phyloP scores from a whole-genome alignment of 208 protist genomes.

The Naegleria fowleri region DNA sequence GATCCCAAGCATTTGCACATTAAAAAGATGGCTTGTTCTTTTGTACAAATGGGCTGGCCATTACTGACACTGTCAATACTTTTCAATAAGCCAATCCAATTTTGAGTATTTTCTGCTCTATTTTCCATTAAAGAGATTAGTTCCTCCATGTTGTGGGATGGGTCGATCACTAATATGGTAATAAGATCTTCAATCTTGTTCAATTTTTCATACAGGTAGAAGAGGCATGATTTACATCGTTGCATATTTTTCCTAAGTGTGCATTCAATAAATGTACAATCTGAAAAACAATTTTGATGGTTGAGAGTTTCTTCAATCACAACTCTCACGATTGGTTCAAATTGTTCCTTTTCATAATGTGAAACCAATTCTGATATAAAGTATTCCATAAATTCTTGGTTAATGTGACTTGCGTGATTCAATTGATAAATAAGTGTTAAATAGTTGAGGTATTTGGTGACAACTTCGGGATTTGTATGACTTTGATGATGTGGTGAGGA shows the following conservation, averaged over 20 bases:
- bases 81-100: neutral
- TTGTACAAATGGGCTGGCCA: neutral
- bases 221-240: neutral
- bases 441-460: neutral
- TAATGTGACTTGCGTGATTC: neutral
- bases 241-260: neutral
- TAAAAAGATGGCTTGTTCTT: neutral
- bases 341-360: neutral
- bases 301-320: neutral
- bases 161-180: neutral
- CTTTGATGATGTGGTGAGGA: no score
- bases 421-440: neutral
- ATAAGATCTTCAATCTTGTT: neutral
- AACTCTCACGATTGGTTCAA: neutral
- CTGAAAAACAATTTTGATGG: neutral
- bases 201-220: neutral
- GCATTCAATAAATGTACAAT: neutral
- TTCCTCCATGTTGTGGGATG: neutral
- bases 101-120: neutral
- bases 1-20: neutral
- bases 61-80: neutral
- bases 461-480: no score
- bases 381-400: neutral
- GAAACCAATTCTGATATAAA: neutral
- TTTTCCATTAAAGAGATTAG: neutral